Percentiles rank a stretch among this genome's conserved stretches.
Conservation (phyloP, 345 rosid species). For the Salix udensis region DNA sequence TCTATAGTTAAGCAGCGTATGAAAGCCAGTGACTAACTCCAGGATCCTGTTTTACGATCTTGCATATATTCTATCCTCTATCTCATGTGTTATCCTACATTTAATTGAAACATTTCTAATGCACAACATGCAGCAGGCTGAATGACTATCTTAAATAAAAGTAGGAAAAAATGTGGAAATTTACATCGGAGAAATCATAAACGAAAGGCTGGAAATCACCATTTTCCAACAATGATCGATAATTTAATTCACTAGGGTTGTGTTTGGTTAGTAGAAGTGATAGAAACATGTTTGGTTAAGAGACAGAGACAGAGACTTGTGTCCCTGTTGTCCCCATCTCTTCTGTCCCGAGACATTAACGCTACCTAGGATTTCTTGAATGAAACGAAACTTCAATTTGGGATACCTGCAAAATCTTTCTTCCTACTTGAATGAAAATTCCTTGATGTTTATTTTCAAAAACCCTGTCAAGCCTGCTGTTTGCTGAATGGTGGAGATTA, state of each 20-base stretch:
- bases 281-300: no score
- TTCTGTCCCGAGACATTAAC: no score
- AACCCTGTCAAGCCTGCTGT: constrained; percentile 17
- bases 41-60: neutral
- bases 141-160: neutral
- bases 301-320: no score
- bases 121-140: neutral
- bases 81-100: neutral
- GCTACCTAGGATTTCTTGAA: neutral
- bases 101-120: neutral
- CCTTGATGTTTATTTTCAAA: constrained; percentile 39
- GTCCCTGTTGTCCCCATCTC: no score
- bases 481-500: constrained; percentile 32
- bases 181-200: neutral
- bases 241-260: neutral
- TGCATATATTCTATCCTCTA: neutral
- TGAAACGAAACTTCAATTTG: constrained; percentile 14
- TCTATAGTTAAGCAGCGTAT: neutral
- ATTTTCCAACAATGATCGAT: neutral
- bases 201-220: neutral
- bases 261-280: no score
- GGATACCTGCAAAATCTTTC: constrained; percentile 70
- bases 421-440: constrained; percentile 41
- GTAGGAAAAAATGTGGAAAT: neutral
- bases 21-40: constrained; percentile 1